Evolutionary conservation across 352 stramenopile species (phyloP), one percentile per base, ranked within the genome.

Genomic region (Phytopythium mirpurense): DNA sequence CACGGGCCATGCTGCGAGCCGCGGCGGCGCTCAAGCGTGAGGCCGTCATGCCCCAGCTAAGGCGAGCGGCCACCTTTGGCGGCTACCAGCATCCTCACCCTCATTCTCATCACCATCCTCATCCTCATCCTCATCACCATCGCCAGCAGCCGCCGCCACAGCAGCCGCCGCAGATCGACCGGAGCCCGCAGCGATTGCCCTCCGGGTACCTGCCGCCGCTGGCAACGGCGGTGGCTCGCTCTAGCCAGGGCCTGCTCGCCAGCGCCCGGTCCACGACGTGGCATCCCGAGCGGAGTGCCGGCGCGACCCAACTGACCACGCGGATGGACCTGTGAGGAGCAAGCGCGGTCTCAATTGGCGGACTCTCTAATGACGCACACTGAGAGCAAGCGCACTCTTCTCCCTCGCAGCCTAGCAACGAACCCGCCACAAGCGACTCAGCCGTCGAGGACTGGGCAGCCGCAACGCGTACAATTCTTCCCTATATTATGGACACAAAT

Each of bases 1-100:
- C 67, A 6, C 67, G 67, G 1, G 64, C 67, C 12, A 76, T 76
- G 67, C 67, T 76, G 11, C 67, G 67, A 8, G 67, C 61, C 15
- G 65, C 65, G 5, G 65, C 65, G 23, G 37, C 68, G 38, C 48
- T 56, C 27, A 72, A 76, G 49, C 61, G 62, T 51, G 61, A 67
- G 34, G 54, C 64, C 18, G 23, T 27, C 15, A 43, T 62, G 35
- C 48, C 48, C 1, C 34, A 45, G 32, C 48, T 54, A 14, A 41
- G 46, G 9, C 16, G 46, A n/a, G 48, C 48, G 16, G 34, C 48
- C 5, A 54, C 48, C 16, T 52, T 52, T n/a, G 23, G 35, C 23
- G 23, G 48, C 34, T 54, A 54, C 35, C 26, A 31, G 18, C 34
- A 53, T 7, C 32, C 23, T 7, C 44, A 46, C 12, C 21, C 19